These are phyloP conservation scores for Hypoxylon crocopeplum DNA, from an alignment of 495 filamentous ascomycete species.

Conservation along the genomic window DNA sequence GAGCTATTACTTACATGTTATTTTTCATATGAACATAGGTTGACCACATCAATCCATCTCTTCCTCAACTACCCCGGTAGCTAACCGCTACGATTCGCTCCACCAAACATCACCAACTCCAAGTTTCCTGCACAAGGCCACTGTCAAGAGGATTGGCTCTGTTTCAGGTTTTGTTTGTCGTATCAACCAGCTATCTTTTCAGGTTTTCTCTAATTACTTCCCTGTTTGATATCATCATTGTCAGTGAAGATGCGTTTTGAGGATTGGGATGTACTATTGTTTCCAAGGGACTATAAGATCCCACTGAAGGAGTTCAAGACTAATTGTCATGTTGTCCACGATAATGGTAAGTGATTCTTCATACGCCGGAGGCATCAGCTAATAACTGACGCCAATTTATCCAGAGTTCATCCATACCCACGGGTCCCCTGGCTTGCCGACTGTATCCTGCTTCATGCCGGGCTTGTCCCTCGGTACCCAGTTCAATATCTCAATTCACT, in stretches of 20 bases:
- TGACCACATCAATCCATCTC: slow-evolving; percentile 3
- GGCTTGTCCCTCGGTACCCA: slow-evolving; percentile 64
- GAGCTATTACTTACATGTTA: neutral
- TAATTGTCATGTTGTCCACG: slow-evolving; percentile 76
- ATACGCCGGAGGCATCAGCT: too few relatives aligned
- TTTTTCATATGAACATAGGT: slow-evolving; percentile 11
- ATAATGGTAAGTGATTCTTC: slow-evolving; percentile 59
- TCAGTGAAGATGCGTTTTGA: slow-evolving; percentile 73
- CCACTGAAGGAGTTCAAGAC: slow-evolving; percentile 90
- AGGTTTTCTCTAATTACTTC: slow-evolving; percentile 32
- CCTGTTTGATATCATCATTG: slow-evolving; percentile 31
- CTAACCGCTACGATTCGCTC: slow-evolving; percentile 19
- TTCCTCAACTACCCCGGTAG: slow-evolving; percentile 9
- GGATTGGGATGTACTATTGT: slow-evolving; percentile 86
- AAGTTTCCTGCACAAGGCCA: slow-evolving; percentile 9
- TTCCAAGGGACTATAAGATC: slow-evolving; percentile 64
- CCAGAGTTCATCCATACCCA: slow-evolving; percentile 53
- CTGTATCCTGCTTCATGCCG: slow-evolving; percentile 79
- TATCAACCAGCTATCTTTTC: slow-evolving; percentile 30
- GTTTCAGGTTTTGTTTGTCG: slow-evolving; percentile 17
- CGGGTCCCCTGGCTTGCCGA: slow-evolving; percentile 61
- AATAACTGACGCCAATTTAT: neutral
- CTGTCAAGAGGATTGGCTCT: slow-evolving; percentile 13
- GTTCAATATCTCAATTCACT: slow-evolving; percentile 82
- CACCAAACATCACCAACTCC: slow-evolving; percentile 11